A percentile compares a stretch with the other conserved stretches of the same genome.
Evolutionary conservation across 257 asterid genomes (phyloP).

Genomic region (Orobanche coerulescens): DNA sequence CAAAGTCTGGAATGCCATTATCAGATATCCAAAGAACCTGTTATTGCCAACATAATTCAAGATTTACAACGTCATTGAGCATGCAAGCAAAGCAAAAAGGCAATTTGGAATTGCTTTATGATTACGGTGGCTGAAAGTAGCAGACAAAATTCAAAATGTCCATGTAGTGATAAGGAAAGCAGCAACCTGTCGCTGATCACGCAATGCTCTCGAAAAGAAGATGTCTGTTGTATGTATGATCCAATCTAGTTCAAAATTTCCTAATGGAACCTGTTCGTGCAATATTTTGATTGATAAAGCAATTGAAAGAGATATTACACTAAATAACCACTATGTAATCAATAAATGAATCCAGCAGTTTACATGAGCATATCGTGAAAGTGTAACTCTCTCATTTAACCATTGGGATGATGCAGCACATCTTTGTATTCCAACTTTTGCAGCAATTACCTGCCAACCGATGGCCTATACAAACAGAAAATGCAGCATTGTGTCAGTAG

Average conservation of each 20-base stretch:
- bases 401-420: slow-evolving; percentile 83
- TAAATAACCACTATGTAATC: slow-evolving; percentile 9
- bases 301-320: slow-evolving; percentile 18
- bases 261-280: slow-evolving; percentile 76
- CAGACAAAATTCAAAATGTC: slow-evolving; percentile 10
- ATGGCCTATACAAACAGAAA: slow-evolving; percentile 54
- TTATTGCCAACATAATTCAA: slow-evolving; percentile 23
- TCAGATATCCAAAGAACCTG: slow-evolving; percentile 97
- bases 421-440: slow-evolving; percentile 83
- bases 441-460: slow-evolving; percentile 97
- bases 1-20: slow-evolving; percentile 90
- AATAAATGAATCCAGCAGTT: slow-evolving; percentile 19
- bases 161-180: slow-evolving; percentile 13
- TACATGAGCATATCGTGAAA: slow-evolving; percentile 98
- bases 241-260: slow-evolving; percentile 96
- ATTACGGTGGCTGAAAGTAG: slow-evolving; percentile 10
- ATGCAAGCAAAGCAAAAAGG: slow-evolving; percentile 18
- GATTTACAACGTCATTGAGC: slow-evolving; percentile 10
- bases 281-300: slow-evolving; percentile 14
- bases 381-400: slow-evolving; percentile 76
- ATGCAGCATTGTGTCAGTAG: slow-evolving; percentile 17
- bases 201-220: slow-evolving; percentile 93
- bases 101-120: slow-evolving; percentile 7
- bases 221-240: slow-evolving; percentile 84
- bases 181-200: slow-evolving; percentile 91